Percentiles rank a stretch among this genome's conserved stretches.
Conservation (phyloP, 2,329 filamentous ascomycete genomes). For the Aspergillus floridensis region DNA sequence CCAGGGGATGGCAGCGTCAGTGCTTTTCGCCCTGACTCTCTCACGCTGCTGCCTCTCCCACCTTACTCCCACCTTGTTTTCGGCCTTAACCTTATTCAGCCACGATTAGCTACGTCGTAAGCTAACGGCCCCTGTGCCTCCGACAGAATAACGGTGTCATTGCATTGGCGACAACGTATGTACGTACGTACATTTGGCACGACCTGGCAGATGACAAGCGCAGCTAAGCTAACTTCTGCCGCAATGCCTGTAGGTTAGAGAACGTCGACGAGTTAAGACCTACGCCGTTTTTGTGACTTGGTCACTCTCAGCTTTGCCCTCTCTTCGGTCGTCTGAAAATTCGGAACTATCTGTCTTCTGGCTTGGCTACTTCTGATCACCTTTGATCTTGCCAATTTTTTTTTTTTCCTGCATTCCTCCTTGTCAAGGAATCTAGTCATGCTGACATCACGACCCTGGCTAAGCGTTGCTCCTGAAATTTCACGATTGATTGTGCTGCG, state of each 20-base stretch:
- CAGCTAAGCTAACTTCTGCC: neutral
- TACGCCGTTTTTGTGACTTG: neutral
- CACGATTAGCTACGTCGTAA: constrained; percentile 1
- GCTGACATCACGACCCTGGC: neutral
- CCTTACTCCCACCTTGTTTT: constrained; percentile 1
- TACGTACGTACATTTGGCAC: neutral
- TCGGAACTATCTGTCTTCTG: neutral
- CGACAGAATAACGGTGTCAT: constrained; percentile 12
- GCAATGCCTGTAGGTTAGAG: too few species aligned
- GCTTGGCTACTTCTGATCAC: neutral
- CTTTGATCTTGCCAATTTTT: neutral
- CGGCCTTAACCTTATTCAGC: neutral
- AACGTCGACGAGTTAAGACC: neutral
- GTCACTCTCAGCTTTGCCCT: too few species aligned
- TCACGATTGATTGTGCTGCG: constrained; percentile 6
- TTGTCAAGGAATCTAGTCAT: constrained; percentile 2
- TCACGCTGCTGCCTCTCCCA: neutral
- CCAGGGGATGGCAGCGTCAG: constrained; percentile 6
- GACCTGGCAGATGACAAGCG: constrained; percentile 3
- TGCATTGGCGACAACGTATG: constrained; percentile 1
- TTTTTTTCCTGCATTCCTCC: constrained; percentile 3
- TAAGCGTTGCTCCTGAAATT: constrained; percentile 8
- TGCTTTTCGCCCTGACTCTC: neutral
- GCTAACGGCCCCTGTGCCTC: constrained; percentile 3
- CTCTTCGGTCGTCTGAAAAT: neutral